phyloP scores from a whole-genome alignment of 345 rosid species.

The Heritiera fomes region DNA sequence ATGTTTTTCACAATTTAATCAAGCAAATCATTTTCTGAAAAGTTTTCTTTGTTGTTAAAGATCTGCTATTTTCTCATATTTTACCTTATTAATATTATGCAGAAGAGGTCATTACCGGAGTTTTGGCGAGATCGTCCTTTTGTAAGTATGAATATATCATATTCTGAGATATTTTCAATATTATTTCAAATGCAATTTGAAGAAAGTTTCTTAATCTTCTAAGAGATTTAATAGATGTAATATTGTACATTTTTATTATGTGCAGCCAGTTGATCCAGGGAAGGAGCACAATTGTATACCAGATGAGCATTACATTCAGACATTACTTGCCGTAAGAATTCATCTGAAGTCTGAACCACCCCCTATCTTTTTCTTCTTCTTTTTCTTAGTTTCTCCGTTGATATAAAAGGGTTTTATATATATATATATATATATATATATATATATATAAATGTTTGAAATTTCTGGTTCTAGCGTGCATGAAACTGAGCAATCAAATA shows the following conservation, averaged over 20 bases:
- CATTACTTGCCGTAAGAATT: conserved; percentile 26
- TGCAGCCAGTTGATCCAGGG: conserved; percentile 76
- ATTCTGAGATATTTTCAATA: background rate
- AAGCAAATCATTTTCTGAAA: background rate
- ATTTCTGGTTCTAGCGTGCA: background rate
- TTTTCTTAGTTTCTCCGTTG: background rate
- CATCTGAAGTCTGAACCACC: too few species aligned
- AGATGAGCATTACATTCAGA: conserved; percentile 15
- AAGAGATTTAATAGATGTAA: background rate
- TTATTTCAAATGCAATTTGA: background rate
- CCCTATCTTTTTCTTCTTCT: too few species aligned
- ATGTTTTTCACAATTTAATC: background rate
- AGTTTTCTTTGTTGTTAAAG: conserved; percentile 10
- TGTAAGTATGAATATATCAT: conserved; percentile 11
- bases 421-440: too few species aligned
- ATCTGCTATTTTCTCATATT: conserved; percentile 10
- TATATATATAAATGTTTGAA: too few species aligned
- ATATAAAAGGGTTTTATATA: background rate
- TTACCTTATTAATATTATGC: background rate
- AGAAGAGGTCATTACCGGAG: conserved; percentile 9
- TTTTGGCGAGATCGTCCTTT: conserved; percentile 18
- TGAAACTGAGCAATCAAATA: background rate
- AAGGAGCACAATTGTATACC: conserved; percentile 37
- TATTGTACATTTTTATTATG: conserved; percentile 6
- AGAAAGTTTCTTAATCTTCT: background rate